A percentile compares a stretch with the other conserved stretches of the same genome.
Evolutionary conservation across 768 basidiomycete species (phyloP).

Genomic region (Hortiboletus flavorubellus): DNA sequence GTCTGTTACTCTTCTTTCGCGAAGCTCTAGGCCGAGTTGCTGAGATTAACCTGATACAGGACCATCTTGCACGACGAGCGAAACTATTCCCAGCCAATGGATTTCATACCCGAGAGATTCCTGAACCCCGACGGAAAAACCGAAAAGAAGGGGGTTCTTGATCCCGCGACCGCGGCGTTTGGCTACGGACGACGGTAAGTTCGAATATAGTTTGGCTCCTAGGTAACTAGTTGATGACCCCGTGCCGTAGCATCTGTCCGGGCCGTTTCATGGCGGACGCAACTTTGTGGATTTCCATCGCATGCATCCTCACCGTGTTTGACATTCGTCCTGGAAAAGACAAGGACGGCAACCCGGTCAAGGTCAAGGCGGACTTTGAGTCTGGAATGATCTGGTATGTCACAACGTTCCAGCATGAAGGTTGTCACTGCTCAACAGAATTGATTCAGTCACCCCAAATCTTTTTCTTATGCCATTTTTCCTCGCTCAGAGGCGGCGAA

Average conservation of each 20-base stretch:
- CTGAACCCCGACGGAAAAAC: conserved; percentile 34
- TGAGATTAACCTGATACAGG: conserved; percentile 22
- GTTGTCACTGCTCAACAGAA: not conserved
- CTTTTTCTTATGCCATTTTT: conserved; percentile 29
- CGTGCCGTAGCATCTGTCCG: conserved; percentile 35
- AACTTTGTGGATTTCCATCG: conserved; percentile 35
- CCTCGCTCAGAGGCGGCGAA: conserved; percentile 30
- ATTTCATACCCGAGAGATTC: conserved; percentile 40
- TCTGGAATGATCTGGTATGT: conserved; percentile 33
- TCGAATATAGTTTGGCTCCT: not conserved
- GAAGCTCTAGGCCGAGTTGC: not conserved
- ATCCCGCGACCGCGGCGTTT: conserved; percentile 32
- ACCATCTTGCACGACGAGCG: conserved; percentile 38
- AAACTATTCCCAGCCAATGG: conserved; percentile 32
- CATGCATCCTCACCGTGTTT: conserved; percentile 29
- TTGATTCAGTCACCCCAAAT: conserved; percentile 27
- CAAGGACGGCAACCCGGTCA: conserved; percentile 13
- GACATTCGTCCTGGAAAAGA: conserved; percentile 23
- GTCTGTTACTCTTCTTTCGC: conserved; percentile 25
- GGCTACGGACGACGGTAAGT: conserved; percentile 36
- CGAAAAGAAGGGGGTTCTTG: conserved; percentile 28
- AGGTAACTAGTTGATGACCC: not conserved
- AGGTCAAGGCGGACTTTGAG: conserved; percentile 23
- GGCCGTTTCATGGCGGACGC: conserved; percentile 44
- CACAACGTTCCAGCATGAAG: not conserved